Evolutionary conservation across 2,329 filamentous ascomycete genomes (phyloP).

Genomic region (Epicoccum nigrum): DNA sequence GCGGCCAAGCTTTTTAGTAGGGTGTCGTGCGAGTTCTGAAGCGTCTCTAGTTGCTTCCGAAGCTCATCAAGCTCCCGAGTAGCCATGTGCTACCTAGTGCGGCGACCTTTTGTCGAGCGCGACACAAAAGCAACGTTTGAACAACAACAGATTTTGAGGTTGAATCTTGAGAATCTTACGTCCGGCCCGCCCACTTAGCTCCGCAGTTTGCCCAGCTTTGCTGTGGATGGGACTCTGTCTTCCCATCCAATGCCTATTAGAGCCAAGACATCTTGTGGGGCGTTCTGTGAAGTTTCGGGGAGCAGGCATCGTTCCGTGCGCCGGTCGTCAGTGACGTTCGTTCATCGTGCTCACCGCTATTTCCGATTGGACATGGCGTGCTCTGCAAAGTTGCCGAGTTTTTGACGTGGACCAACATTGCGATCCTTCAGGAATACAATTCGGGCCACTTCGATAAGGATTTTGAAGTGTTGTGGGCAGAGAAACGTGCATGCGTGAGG

Average conservation of each 20-base stretch:
- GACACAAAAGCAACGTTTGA: constrained; percentile 7
- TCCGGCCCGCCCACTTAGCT: constrained; percentile 24
- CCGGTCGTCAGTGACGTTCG: constrained; percentile 15
- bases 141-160: constrained; percentile 7
- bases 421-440: no score
- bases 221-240: constrained; percentile 13
- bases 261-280: constrained; percentile 22
- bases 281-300: constrained; percentile 4
- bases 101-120: constrained; percentile 9
- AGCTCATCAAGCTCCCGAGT: constrained; percentile 40
- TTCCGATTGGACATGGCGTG: constrained; percentile 20
- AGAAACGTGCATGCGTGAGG: constrained; percentile 1
- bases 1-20: constrained; percentile 37
- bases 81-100: constrained; percentile 31
- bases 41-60: constrained; percentile 40
- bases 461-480: neutral
- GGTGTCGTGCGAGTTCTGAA: constrained; percentile 41
- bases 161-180: constrained; percentile 9
- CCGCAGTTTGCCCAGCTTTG: constrained; percentile 27
- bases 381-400: neutral
- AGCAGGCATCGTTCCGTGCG: constrained; percentile 13
- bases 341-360: constrained; percentile 30
- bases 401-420: neutral
- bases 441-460: no score
- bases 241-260: constrained; percentile 24